Base-by-base conservation (phyloP, 2,329 filamentous ascomycete species). In the Venturia aucupariae region DNA sequence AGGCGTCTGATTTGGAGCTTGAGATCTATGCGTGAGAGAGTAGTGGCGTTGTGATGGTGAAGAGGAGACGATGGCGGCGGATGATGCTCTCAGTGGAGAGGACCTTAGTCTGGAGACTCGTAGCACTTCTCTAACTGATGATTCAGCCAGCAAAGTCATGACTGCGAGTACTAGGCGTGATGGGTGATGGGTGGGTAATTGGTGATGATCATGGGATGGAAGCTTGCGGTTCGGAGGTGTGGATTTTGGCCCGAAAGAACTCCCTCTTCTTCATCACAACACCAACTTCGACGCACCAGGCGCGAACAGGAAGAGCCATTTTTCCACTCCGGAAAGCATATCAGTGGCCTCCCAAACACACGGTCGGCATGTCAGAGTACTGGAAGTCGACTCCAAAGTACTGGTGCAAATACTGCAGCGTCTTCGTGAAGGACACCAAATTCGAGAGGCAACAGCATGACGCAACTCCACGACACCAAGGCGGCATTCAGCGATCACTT, bases 331-430 rank as follows among this genome's bases (percentile, higher is more conserved):
- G 22, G 35, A 19, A 30, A 30, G 22, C 32, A 60, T n/a, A 15
- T 24, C 27, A 48, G 11, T 13, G 22, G 6, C 11, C 48, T 17
- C 30, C 11, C 2, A 35, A n/a, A 57, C 19, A 17, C 41, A 32
- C 24, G 13, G 15, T 24, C 60, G 24, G 5, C 24, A 97, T 99
- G 94, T 88, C 94, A 0, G 94, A 97, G 81, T 95, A 96, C 78
- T 97, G 94, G 94, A 97, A 97, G 75, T 97, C 93, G 24, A 96
- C 92, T 75, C 92, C 92, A 6, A 93, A 89, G 74, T 96, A 96
- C 79, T 97, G 92, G 92, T 99, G 94, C 84, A 97, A 97, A 76
- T 90, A 96, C 80, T 99, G 94, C 84, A 85, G 86, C 73, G 85
- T 84, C 73, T 97, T 87, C 76, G 90, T 99, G 61, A 90, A 90